phyloP scores from a whole-genome alignment of 495 filamentous ascomycete genomes.

The Sporormia fimetaria region DNA sequence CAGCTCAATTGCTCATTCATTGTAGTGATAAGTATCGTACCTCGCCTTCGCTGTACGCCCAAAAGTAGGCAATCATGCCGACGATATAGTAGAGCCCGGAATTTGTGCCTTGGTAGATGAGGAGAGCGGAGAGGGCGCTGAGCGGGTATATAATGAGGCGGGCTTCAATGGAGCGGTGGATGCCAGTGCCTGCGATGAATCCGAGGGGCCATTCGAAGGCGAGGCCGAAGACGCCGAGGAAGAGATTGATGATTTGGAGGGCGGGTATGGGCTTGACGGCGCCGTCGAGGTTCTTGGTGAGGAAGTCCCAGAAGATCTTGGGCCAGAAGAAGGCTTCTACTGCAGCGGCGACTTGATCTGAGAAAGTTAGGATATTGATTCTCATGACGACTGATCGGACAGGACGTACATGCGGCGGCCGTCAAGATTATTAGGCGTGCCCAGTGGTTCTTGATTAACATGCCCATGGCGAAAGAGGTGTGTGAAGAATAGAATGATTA shows the following conservation, averaged over 20 bases:
- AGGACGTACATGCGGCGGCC: constrained; percentile 63
- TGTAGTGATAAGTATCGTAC: constrained; percentile 40
- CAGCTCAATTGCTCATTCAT: constrained; percentile 1
- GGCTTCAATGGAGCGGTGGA: constrained; percentile 81
- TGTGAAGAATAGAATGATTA: constrained; percentile 18
- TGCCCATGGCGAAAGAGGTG: constrained; percentile 57
- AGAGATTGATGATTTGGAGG: constrained; percentile 89
- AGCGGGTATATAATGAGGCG: constrained; percentile 77
- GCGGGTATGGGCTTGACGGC: constrained; percentile 80
- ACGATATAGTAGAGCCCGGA: constrained; percentile 85
- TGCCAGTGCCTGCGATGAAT: constrained; percentile 47
- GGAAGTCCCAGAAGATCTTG: constrained; percentile 97
- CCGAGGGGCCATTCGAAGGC: constrained; percentile 87
- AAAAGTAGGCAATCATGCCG: constrained; percentile 82
- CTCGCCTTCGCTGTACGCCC: constrained; percentile 96
- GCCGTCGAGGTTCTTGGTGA: constrained; percentile 78
- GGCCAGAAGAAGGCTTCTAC: constrained; percentile 94
- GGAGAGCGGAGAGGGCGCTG: constrained; percentile 55
- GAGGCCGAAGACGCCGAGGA: constrained; percentile 68
- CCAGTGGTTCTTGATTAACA: constrained; percentile 98
- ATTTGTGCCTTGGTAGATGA: constrained; percentile 90
- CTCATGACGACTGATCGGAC: background rate
- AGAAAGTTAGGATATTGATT: constrained; percentile 28
- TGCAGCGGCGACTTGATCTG: constrained; percentile 77
- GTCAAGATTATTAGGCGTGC: constrained; percentile 83